Conservation (phyloP, 108 stramenopile species). For the Nitzschia inconspicua region DNA sequence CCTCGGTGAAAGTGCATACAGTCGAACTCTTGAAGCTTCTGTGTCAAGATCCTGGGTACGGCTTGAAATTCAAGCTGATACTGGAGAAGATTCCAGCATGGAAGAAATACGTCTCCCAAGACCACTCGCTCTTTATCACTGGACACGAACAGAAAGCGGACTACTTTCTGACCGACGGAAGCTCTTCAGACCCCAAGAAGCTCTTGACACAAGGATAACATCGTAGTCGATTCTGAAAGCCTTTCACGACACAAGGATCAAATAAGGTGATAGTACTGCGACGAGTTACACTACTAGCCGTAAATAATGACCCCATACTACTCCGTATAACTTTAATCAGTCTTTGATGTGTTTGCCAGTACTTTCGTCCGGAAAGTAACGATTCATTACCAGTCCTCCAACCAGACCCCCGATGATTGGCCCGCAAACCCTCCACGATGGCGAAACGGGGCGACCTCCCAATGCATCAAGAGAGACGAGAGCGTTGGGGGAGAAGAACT, state of each 20-base stretch:
- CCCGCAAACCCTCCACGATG: conserved; percentile 24
- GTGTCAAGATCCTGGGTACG: conserved; percentile 63
- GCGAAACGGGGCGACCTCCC: not conserved
- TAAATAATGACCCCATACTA: not conserved
- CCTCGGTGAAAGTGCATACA: conserved; percentile 53
- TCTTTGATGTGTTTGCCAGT: not conserved
- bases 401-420: conserved; percentile 39
- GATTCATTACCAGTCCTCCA: conserved; percentile 40
- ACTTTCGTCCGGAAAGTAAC: conserved; percentile 40
- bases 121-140: conserved; percentile 72
- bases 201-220: conserved; percentile 33
- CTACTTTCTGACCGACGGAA: conserved; percentile 74
- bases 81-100: conserved; percentile 46
- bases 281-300: not conserved
- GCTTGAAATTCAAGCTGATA: conserved; percentile 42
- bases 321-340: not conserved
- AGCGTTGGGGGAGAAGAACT: conserved; percentile 38
- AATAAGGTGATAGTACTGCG: not conserved
- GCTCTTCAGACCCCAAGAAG: conserved; percentile 36
- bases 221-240: not conserved
- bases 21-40: conserved; percentile 65
- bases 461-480: conserved; percentile 26
- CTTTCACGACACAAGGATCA: not conserved
- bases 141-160: conserved; percentile 53
- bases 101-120: conserved; percentile 66